These are phyloP conservation scores for Cystobasidium onofrii DNA, from an alignment of 768 basidiomycete species.

Conservation along the genomic window DNA sequence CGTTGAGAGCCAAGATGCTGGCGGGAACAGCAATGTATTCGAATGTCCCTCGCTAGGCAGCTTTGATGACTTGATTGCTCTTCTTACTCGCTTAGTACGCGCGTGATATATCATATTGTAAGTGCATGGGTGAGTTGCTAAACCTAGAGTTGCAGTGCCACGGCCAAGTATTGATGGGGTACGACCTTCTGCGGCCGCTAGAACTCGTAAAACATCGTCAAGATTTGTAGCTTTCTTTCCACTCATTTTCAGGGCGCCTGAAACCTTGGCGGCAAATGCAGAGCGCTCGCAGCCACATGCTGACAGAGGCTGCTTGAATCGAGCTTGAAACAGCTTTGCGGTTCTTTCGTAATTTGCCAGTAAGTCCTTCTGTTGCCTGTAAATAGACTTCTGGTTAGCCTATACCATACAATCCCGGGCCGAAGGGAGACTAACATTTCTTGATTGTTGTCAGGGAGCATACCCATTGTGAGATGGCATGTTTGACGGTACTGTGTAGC, in stretches of 20 bases:
- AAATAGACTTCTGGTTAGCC: not conserved
- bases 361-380: not conserved
- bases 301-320: constrained; percentile 8
- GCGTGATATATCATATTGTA: constrained; percentile 10
- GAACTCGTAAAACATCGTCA: constrained; percentile 8
- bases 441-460: constrained; percentile 20
- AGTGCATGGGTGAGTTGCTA: constrained; percentile 14
- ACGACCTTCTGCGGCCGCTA: not conserved
- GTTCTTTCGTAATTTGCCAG: constrained; percentile 4
- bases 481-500: not conserved
- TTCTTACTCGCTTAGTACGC: not conserved
- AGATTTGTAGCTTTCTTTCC: not conserved
- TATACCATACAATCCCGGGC: not conserved
- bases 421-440: not conserved
- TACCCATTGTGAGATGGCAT: not conserved
- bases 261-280: not conserved
- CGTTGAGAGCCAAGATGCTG: not conserved
- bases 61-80: not conserved
- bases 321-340: not conserved
- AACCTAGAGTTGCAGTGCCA: not conserved
- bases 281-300: constrained; percentile 9
- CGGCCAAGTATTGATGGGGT: not conserved
- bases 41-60: not conserved
- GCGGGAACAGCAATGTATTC: constrained; percentile 7
- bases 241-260: not conserved